phyloP scores from a whole-genome alignment of 2,329 filamentous ascomycete genomes.

The Epichloe sibirici region DNA sequence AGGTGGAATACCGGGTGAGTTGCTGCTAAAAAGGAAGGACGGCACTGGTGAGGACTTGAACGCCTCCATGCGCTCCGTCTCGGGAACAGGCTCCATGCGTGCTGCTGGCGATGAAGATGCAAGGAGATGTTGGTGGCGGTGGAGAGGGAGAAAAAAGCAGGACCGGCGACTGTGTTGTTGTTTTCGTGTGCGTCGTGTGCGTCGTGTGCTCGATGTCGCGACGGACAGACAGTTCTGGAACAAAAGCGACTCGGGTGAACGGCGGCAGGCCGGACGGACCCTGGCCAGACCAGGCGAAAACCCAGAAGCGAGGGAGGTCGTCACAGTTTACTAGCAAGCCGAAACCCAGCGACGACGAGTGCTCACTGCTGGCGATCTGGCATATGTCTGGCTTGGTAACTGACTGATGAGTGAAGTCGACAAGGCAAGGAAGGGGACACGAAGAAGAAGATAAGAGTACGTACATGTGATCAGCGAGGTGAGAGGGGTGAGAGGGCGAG shows the following conservation, averaged over 20 bases:
- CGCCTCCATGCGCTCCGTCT: constrained; percentile 56
- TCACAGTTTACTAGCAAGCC: no score
- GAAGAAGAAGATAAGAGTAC: no score
- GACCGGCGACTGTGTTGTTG: not conserved
- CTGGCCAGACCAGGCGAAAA: not conserved
- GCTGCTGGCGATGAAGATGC: not conserved
- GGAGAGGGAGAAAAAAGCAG: not conserved
- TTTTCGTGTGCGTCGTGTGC: not conserved
- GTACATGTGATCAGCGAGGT: no score
- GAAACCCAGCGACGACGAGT: no score
- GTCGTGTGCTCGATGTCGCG: not conserved
- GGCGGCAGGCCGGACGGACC: not conserved
- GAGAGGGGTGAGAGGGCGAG: no score
- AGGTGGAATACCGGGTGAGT: constrained; percentile 18
- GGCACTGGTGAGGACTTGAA: constrained; percentile 48
- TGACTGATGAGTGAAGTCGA: no score
- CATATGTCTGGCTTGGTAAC: no score
- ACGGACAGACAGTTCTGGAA: not conserved
- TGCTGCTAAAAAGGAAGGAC: constrained; percentile 32
- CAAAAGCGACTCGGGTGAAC: not conserved
- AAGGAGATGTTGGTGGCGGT: no score
- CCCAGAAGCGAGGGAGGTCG: not conserved
- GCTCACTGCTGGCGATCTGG: no score
- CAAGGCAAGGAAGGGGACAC: no score
- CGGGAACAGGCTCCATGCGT: constrained; percentile 54